Conservation (phyloP, 768 basidiomycete species). For the Lactarius psammicola region DNA sequence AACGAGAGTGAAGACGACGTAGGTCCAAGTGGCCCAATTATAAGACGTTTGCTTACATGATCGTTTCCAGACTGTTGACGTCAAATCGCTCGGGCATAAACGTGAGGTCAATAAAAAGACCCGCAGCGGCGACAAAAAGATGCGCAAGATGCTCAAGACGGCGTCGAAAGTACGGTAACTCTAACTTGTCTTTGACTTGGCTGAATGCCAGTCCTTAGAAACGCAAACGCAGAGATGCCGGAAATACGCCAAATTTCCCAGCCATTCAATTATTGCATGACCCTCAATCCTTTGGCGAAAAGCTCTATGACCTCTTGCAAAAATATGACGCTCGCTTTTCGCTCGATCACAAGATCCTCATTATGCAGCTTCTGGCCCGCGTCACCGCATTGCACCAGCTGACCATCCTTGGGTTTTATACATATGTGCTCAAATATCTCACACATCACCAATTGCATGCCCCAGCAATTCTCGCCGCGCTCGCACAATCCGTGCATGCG, state of each 20-base stretch:
- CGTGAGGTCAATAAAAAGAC: slow-evolving; percentile 95
- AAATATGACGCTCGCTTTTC: slow-evolving; percentile 92
- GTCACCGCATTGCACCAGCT: slow-evolving; percentile 93
- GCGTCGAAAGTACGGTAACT: slow-evolving; percentile 62
- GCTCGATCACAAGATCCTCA: slow-evolving; percentile 93
- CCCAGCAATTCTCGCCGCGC: slow-evolving; percentile 87
- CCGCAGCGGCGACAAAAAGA: slow-evolving; percentile 74
- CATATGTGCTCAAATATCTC: slow-evolving; percentile 93
- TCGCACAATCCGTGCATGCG: slow-evolving; percentile 94
- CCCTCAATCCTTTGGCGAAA: slow-evolving; percentile 94
- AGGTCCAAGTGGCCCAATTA: slow-evolving; percentile 16
- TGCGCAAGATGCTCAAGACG: slow-evolving; percentile 66
- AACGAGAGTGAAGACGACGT: slow-evolving; percentile 62
- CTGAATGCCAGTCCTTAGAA: slow-evolving; percentile 37
- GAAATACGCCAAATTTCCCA: slow-evolving; percentile 69
- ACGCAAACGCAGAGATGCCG: slow-evolving; percentile 33
- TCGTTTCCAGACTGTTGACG: slow-evolving; percentile 48
- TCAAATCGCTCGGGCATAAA: slow-evolving; percentile 77
- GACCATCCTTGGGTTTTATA: slow-evolving; percentile 92
- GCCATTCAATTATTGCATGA: slow-evolving; percentile 92
- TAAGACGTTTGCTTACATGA: slow-evolving; percentile 21
- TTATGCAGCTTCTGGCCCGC: slow-evolving; percentile 95
- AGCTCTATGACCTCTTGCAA: slow-evolving; percentile 80
- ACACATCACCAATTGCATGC: slow-evolving; percentile 89
- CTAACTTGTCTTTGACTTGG: background rate